phyloP scores from a whole-genome alignment of 139 green algal genomes.

The Monoraphidium neglectum region DNA sequence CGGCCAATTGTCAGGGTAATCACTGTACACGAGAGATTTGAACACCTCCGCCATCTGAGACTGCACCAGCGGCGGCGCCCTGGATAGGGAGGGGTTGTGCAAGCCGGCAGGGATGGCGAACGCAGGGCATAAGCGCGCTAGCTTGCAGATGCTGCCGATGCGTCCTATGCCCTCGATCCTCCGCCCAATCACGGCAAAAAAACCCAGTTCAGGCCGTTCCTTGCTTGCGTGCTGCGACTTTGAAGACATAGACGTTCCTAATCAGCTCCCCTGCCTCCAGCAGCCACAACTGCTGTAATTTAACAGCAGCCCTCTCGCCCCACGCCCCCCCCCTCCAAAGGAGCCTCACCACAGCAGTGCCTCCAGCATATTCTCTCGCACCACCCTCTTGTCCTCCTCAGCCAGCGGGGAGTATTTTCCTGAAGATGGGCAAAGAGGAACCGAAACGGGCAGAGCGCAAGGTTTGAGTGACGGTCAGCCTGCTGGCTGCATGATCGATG shows the following conservation, averaged over 20 bases:
- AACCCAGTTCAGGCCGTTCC: no score
- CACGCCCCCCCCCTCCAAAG: neutral
- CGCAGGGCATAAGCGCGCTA: neutral
- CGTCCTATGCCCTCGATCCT: neutral
- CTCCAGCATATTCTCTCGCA: slow-evolving; percentile 80
- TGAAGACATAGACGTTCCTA: no score
- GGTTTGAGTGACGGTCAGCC: no score
- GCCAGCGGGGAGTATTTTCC: neutral
- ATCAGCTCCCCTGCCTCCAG: no score
- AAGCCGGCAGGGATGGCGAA: neutral
- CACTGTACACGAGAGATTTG: slow-evolving; percentile 75
- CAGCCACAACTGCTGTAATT: neutral
- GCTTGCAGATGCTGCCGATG: neutral
- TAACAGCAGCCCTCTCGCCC: neutral
- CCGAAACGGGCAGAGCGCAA: no score
- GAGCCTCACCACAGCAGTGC: slow-evolving; percentile 58
- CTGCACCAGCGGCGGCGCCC: slow-evolving; percentile 61
- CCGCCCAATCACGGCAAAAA: no score
- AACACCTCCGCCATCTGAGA: slow-evolving; percentile 89
- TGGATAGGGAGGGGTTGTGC: slow-evolving; percentile 9
- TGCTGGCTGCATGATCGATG: no score
- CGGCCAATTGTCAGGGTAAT: slow-evolving; percentile 92
- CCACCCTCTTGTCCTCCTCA: slow-evolving; percentile 49
- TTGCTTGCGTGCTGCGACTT: no score
- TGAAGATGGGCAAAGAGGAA: no score